Conservation (phyloP, 1,139 yeast genomes). For the Magnusiomyces sp. region DNA sequence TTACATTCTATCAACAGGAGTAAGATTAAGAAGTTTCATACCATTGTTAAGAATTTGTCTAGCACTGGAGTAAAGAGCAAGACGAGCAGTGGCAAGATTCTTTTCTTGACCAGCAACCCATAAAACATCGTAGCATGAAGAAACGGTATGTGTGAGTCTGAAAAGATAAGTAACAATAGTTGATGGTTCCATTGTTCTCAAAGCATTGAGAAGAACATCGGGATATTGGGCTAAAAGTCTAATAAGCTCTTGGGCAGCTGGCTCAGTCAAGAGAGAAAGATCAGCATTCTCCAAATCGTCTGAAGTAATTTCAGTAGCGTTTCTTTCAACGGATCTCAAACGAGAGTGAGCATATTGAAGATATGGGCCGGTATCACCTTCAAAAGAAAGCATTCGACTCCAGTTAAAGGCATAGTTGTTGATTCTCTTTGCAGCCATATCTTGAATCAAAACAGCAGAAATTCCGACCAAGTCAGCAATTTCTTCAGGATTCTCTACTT, state of each 20-base stretch:
- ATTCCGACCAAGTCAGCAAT: constrained; percentile 95
- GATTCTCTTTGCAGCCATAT: constrained; percentile 95
- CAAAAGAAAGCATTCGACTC: constrained; percentile 97
- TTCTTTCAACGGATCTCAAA: constrained; percentile 89
- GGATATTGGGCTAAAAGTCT: constrained; percentile 88
- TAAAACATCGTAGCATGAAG: constrained; percentile 87
- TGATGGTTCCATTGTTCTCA: constrained; percentile 84
- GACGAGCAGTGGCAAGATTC: constrained; percentile 82
- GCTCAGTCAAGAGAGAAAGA: constrained; percentile 63
- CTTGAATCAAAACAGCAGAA: constrained; percentile 98
- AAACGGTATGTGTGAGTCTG: constrained; percentile 85
- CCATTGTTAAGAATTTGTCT: constrained; percentile 88
- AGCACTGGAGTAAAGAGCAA: constrained; percentile 86
- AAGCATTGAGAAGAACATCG: constrained; percentile 76
- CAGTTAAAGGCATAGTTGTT: constrained; percentile 95
- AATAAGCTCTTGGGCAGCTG: constrained; percentile 62
- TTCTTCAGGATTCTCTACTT: constrained; percentile 88
- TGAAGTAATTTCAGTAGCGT: constrained; percentile 39
- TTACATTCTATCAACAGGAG: constrained; percentile 98
- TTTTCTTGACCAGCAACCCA: constrained; percentile 97
- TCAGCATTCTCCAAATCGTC: constrained; percentile 52
- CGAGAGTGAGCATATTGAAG: constrained; percentile 98
- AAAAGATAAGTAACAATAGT: constrained; percentile 91
- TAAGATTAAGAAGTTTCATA: constrained; percentile 81
- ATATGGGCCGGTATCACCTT: constrained; percentile 99